Evolutionary conservation across 169 alveolate genomes (phyloP), one percentile per base, ranked within the genome.

Genomic region (Pseudocohnilembus persalinus): DNA sequence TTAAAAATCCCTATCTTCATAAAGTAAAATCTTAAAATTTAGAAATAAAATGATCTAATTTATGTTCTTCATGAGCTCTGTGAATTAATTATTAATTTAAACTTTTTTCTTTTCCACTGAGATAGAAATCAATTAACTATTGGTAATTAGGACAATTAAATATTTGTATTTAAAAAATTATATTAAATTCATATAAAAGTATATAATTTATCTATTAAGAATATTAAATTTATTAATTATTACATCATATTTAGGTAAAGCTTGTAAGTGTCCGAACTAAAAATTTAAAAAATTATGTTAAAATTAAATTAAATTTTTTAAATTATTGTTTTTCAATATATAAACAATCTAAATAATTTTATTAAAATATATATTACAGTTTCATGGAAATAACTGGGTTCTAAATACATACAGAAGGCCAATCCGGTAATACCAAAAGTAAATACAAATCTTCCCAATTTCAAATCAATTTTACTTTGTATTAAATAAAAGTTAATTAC

Each of bases 331-430:
- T 0, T 26, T 24, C 25, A 31, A 24, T 75, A 0, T 28, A 75
- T 29, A 25, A 75, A 31, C 16, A 25, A 20, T 0, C 26, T 31
- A 0, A 31, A 6, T 31, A 75, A n/a, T 30, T 30, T 74, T 31
- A 28, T 33, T 33, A 33, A 77, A 27, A 33, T 26, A 34, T 31
- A 33, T 27, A 33, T 0, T 79, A 79, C 84, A 34, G 84, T 79
- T 79, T 79, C 84, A 63, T 79, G 84, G 84, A 79, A 79, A 64
- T 79, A 79, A 49, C 76, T 34, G 64, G 84, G 84, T 64, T 79
- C 84, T 34, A 79, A 73, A 64, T 79, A 79, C 64, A 64, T 64
- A 63, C 74, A 35, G 74, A 79, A 79, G 1, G 84, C 74, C 28
- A 79, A 20, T 29, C 84, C 84, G n/a, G 49, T 49, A 0, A 79